Evolutionary conservation across 2,329 filamentous ascomycete genomes (phyloP), one percentile per base, ranked within the genome.

Genomic region (Diaporthe sp.): DNA sequence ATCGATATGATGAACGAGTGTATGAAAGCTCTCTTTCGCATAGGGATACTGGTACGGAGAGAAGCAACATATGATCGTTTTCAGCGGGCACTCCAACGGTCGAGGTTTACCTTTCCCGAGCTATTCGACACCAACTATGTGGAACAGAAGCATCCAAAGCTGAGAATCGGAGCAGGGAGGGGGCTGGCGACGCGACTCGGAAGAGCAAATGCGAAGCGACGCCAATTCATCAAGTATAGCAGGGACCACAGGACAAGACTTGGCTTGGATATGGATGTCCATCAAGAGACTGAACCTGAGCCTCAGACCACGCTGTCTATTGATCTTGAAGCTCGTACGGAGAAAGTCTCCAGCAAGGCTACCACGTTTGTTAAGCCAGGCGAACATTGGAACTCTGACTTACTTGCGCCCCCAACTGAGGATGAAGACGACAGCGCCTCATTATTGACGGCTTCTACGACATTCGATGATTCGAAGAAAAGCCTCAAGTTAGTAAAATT

Each of bases 101-200:
- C 50, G 17, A 52, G 50, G 5, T 52, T 45, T 22, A 19, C 7
- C 50, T 52, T 52, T 52, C n/a, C 50, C n/a, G 50, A 52, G 17
- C 50, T 13, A 13, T 52, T 52, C 25, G 50, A 52, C 50, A 52
- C 50, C 50, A 12, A 25, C 10, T 52, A 52, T 15, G 19, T 15
- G 50, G 50, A 52, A 52, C 50, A 52, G 50, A 52, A 52, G 50
- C 50, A 52, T 15, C 50, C 50, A 52, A 52, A 52, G 50, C 50
- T 28, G n/a, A 25, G 50, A 52, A 28, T 5, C 28, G n/a, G 4
- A 17, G 42, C 42, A 15, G 50, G 50, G 50, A 52, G 50, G 50
- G n/a, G n/a, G n/a, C 25, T 52, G n/a, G 50, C n/a, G 12, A 15
- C 50, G 28, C n/a, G 50, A 28, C n/a, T 52, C 9, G 50, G 50